Percentiles rank a stretch among this genome's conserved stretches.
phyloP scores from a whole-genome alignment of 139 green algal species.

The Coelastrella sp. region DNA sequence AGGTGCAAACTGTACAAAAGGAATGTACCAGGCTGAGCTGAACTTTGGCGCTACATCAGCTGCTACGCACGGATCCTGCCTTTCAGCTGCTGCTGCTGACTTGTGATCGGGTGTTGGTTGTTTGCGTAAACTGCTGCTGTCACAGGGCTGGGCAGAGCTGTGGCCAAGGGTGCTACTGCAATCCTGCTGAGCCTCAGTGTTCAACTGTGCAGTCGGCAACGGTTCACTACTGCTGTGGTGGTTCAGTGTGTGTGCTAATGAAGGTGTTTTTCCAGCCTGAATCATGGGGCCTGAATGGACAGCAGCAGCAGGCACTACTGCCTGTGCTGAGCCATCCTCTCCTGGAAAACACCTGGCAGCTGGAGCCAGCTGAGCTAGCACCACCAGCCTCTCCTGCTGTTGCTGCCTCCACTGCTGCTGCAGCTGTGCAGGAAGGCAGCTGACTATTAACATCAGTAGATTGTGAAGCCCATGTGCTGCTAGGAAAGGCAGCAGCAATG shows the following conservation, averaged over 20 bases:
- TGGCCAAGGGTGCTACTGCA: no score
- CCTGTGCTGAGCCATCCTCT: background rate
- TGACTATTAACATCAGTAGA: constrained; percentile 8
- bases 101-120: background rate
- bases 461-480: constrained; percentile 28
- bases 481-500: constrained; percentile 30
- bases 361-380: background rate
- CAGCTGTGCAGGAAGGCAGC: constrained; percentile 10
- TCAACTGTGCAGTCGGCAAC: no score
- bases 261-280: no score
- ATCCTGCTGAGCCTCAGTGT: no score
- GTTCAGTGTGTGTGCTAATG: no score
- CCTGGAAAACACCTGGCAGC: background rate
- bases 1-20: background rate
- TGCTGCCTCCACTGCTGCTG: background rate
- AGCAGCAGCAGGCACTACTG: no score
- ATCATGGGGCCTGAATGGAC: no score
- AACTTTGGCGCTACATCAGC: background rate
- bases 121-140: background rate
- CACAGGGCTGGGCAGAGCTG: background rate
- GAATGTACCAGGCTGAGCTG: background rate
- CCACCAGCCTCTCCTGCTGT: background rate
- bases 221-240: no score
- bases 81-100: background rate
- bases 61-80: background rate